Evolutionary conservation across 257 asterid species (phyloP), one percentile per base, ranked within the genome.

Genomic region (Penstemon eatonii): DNA sequence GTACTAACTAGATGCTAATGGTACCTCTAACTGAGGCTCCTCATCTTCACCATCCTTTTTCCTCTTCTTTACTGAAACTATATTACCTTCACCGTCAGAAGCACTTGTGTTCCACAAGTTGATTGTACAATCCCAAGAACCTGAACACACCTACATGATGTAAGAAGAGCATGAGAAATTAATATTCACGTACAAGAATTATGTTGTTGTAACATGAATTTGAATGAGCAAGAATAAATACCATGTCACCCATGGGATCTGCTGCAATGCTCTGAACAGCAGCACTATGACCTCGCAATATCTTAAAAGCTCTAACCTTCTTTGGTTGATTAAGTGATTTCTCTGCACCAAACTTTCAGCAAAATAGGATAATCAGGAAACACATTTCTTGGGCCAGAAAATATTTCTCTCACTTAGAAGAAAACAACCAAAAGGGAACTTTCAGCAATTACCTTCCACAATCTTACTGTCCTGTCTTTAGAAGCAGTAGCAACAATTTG

Each of bases 121-220:
- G 69, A 94, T 75, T 76, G 86, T 75, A 69, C 83, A 76, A 72
- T 94, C 99, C 99, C 99, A 94, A 44, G 99, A 91, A 72, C 99
- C 99, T 12, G 99, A 89, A 75, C 95, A 91, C 58, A 91, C 86
- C 99, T 94, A 75, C 18, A 74, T 65, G 11, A 76, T 53, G 70
- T 53, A 67, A 50, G 78, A 45, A 69, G 49, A 62, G 61, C 15
- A 59, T 56, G 62, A 55, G 70, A 67, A 62, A 79, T 47, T 40
- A 47, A 57, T n/a, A 12, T 44, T 65, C 56, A 60, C 8, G 12
- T 37, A 19, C 44, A 65, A 13, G 59, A 38, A 61, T 47, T 49
- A 58, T 45, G 55, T 56, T 56, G 54, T 9, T 25, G 1, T 38
- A 53, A 54, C 36, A 68, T 36, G 33, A 71, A 19, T 56, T 15